These are phyloP conservation scores for Dovyalis caffra DNA, from an alignment of 345 rosid species.

Conservation along the genomic window DNA sequence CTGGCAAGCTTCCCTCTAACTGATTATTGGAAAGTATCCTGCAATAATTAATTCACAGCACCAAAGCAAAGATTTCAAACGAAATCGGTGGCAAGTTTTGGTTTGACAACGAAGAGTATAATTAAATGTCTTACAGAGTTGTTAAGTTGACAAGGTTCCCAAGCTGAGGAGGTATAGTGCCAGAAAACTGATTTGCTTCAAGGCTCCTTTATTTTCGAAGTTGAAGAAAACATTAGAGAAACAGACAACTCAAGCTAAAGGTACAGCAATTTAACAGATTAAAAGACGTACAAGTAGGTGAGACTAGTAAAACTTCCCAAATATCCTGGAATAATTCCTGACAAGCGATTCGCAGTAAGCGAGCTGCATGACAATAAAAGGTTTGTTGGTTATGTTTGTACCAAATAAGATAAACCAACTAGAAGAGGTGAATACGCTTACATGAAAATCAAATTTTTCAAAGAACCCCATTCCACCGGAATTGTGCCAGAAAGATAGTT, in stretches of 20 bases:
- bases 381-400: neutral
- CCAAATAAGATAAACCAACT: neutral
- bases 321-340: conserved; percentile 11
- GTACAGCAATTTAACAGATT: too few species aligned
- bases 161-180: conserved; percentile 16
- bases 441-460: conserved; percentile 4
- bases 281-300: conserved; percentile 8
- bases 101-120: too few species aligned
- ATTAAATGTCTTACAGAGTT: neutral
- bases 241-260: too few species aligned
- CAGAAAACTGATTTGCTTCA: conserved; percentile 20
- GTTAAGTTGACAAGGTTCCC: conserved; percentile 20
- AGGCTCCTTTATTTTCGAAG: conserved; percentile 9
- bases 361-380: conserved; percentile 7
- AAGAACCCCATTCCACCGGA: conserved; percentile 20
- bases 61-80: too few species aligned
- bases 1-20: neutral
- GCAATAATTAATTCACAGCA: neutral
- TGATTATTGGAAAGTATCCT: neutral
- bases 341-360: conserved; percentile 2
- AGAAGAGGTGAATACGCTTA: neutral
- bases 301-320: conserved; percentile 11
- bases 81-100: too few species aligned
- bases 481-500: conserved; percentile 18
- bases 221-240: too few species aligned